Conservation (phyloP, 1,139 yeast genomes). For the Sugiyamaella japonica region DNA sequence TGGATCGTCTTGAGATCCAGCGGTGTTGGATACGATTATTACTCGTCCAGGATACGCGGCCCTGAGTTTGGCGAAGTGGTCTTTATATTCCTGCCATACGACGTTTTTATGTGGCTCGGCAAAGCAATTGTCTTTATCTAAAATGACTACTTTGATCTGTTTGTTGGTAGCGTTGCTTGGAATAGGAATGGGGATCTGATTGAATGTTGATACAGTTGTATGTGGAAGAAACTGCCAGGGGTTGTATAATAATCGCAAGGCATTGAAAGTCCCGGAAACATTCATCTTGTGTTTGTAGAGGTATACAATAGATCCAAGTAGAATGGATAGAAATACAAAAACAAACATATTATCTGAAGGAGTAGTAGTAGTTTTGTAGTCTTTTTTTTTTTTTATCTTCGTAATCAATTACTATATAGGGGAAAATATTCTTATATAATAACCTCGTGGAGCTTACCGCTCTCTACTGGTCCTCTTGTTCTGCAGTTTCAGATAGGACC, state of each 20-base stretch:
- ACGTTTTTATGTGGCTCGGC: constrained; percentile 79
- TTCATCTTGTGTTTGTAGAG: constrained; percentile 2
- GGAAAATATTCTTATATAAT: no score
- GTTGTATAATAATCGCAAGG: constrained; percentile 56
- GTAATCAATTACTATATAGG: no score
- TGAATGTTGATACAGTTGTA: constrained; percentile 61
- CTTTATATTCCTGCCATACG: constrained; percentile 72
- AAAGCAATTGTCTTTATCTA: constrained; percentile 95
- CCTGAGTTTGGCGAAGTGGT: constrained; percentile 59
- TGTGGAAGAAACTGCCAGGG: constrained; percentile 77
- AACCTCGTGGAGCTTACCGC: no score
- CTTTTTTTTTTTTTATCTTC: no score
- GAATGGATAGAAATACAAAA: neutral
- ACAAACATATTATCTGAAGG: neutral
- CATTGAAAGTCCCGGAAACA: constrained; percentile 33
- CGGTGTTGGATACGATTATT: constrained; percentile 86
- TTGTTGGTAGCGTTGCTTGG: constrained; percentile 26
- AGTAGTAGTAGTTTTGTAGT: no score
- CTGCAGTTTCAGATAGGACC: no score
- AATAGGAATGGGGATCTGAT: constrained; percentile 52
- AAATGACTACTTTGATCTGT: constrained; percentile 71
- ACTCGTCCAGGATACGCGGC: constrained; percentile 60
- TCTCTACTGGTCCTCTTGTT: no score
- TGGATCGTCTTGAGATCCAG: constrained; percentile 81
- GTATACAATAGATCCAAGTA: neutral